A percentile compares a stretch with the other conserved stretches of the same genome.
phyloP scores from a whole-genome alignment of 345 rosid species.

The Bruguiera sexangula region DNA sequence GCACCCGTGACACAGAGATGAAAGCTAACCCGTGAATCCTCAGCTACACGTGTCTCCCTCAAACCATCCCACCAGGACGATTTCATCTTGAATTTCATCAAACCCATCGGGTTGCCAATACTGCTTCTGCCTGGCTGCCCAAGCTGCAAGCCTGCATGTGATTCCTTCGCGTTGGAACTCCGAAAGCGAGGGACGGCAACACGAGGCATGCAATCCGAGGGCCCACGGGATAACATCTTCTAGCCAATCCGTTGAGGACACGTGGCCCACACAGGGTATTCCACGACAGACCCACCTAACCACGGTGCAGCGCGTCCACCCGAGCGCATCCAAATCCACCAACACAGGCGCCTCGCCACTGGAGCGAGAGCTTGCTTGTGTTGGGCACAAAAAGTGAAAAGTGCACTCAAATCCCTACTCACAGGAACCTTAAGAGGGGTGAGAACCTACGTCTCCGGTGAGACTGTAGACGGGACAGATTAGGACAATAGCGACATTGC shows the following conservation, averaged over 20 bases:
- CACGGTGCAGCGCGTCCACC: background rate
- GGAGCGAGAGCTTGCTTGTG: background rate
- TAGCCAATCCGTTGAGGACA: no score
- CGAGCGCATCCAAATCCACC: conserved; percentile 18
- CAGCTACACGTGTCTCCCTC: conserved; percentile 44
- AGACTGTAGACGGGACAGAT: conserved; percentile 33
- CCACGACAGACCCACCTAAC: background rate
- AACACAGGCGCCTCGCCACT: background rate
- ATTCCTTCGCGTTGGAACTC: conserved; percentile 10
- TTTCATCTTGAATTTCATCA: background rate
- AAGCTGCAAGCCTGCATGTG: conserved; percentile 23
- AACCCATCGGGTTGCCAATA: background rate
- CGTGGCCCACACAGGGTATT: background rate
- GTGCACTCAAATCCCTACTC: conserved; percentile 10
- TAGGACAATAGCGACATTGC: conserved; percentile 17
- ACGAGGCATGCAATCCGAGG: background rate
- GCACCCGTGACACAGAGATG: conserved; percentile 44
- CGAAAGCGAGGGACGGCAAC: background rate
- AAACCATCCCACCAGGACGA: background rate
- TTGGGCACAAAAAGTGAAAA: conserved; percentile 14
- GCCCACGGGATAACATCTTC: background rate
- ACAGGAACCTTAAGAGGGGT: background rate
- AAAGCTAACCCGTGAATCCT: conserved; percentile 54
- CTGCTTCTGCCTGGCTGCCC: no score
- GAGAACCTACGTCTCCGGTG: conserved; percentile 33